phyloP scores from a whole-genome alignment of 495 filamentous ascomycete species.

The Podospora sp. region DNA sequence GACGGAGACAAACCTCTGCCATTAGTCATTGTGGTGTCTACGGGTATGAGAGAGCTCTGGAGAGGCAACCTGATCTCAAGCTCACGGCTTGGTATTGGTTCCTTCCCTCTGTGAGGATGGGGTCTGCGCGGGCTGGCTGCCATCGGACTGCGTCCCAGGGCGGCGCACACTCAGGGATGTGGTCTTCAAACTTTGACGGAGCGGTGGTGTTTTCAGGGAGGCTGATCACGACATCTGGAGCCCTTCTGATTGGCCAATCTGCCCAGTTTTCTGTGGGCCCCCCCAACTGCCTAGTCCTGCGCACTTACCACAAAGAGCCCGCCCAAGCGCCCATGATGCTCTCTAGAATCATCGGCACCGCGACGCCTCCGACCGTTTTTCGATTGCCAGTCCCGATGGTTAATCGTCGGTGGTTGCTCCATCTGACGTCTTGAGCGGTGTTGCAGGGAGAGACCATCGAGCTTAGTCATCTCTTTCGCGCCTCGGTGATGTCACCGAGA shows the following conservation, averaged over 20 bases:
- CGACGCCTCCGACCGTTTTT: background rate
- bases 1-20: constrained; percentile 2
- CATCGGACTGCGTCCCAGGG: constrained; percentile 22
- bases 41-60: constrained; percentile 4
- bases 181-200: constrained; percentile 28
- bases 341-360: constrained; percentile 2
- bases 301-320: constrained; percentile 19
- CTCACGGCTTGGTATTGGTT: constrained; percentile 22
- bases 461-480: background rate
- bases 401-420: background rate
- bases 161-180: constrained; percentile 23
- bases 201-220: constrained; percentile 40
- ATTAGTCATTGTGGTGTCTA: constrained; percentile 33
- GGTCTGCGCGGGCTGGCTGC: constrained; percentile 8
- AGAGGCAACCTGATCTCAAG: constrained; percentile 4
- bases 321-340: background rate
- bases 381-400: background rate
- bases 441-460: background rate
- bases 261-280: constrained; percentile 31
- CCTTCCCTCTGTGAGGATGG: constrained; percentile 14
- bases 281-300: constrained; percentile 11
- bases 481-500: background rate
- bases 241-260: constrained; percentile 34
- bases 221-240: constrained; percentile 41
- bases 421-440: background rate